phyloP scores from a whole-genome alignment of 768 basidiomycete species.

The Lactifluus volemus region DNA sequence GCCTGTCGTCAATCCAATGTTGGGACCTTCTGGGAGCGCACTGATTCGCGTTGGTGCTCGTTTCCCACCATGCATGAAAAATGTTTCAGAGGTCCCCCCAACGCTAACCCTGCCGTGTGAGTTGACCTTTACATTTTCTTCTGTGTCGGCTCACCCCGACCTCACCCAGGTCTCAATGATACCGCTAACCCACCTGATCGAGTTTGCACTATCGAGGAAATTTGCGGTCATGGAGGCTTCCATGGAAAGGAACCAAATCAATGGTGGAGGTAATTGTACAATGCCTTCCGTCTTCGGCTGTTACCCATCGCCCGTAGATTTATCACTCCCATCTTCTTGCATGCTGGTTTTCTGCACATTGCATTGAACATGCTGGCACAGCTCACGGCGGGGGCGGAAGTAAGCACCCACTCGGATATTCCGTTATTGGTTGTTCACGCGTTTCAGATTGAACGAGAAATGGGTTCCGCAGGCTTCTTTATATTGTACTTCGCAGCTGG shows the following conservation, averaged over 20 bases:
- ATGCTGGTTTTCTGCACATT: slow-evolving; percentile 94
- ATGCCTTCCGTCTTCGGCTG: not conserved
- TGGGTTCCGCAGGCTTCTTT: slow-evolving; percentile 82
- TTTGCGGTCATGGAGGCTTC: slow-evolving; percentile 87
- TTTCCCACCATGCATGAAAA: slow-evolving; percentile 90
- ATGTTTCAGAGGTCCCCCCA: slow-evolving; percentile 45
- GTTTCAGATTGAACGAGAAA: slow-evolving; percentile 73
- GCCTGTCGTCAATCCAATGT: slow-evolving; percentile 82
- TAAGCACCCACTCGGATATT: slow-evolving; percentile 22
- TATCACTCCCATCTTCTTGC: slow-evolving; percentile 64
- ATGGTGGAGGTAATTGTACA: slow-evolving; percentile 38
- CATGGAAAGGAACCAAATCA: slow-evolving; percentile 40
- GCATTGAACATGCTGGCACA: slow-evolving; percentile 88
- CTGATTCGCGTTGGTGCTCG: slow-evolving; percentile 86
- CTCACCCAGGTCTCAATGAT: slow-evolving; percentile 59
- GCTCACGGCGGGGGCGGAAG: slow-evolving; percentile 68
- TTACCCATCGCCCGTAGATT: slow-evolving; percentile 30
- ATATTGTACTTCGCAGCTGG: slow-evolving; percentile 86
- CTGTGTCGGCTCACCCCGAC: not conserved
- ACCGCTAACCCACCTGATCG: slow-evolving; percentile 67
- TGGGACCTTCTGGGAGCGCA: slow-evolving; percentile 80
- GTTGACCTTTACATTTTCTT: slow-evolving; percentile 20
- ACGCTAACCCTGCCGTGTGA: slow-evolving; percentile 52
- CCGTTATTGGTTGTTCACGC: not conserved
- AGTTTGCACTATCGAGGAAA: slow-evolving; percentile 65